These are phyloP conservation scores for Phylloporus sp. DNA, from an alignment of 1,284 basidiomycete genomes.

Conservation along the genomic window DNA sequence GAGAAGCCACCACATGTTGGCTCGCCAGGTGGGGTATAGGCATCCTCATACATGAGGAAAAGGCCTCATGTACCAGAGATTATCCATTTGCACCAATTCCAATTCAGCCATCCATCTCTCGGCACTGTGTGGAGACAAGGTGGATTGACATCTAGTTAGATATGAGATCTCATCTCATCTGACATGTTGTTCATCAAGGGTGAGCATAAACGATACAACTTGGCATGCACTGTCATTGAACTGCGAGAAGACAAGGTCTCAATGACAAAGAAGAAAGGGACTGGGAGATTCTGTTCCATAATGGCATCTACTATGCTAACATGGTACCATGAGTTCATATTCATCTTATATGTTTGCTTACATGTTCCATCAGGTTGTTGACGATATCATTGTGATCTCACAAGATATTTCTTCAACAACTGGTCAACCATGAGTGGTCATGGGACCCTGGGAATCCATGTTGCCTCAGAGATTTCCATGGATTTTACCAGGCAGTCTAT, in stretches of 20 bases:
- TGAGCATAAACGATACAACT: slow-evolving; percentile 81
- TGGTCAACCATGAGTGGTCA: slow-evolving; percentile 57
- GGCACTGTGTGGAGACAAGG: too few relatives aligned
- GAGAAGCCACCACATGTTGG: slow-evolving; percentile 90
- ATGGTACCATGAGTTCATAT: slow-evolving; percentile 58
- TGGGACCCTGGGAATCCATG: too few relatives aligned
- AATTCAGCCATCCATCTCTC: too few relatives aligned
- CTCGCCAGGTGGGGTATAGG: slow-evolving; percentile 85
- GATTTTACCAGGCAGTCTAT: too few relatives aligned
- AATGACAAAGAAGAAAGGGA: slow-evolving; percentile 61
- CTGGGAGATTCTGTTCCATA: slow-evolving; percentile 75
- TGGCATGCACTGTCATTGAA: slow-evolving; percentile 79
- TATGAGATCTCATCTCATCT: slow-evolving; percentile 74
- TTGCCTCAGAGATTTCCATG: too few relatives aligned
- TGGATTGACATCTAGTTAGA: slow-evolving; percentile 75
- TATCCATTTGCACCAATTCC: slow-evolving; percentile 20
- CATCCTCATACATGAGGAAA: slow-evolving; percentile 71
- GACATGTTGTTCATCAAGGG: slow-evolving; percentile 82
- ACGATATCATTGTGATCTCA: slow-evolving; percentile 77
- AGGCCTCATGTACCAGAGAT: slow-evolving; percentile 26
- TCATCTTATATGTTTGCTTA: slow-evolving; percentile 9
- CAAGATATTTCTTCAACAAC: slow-evolving; percentile 75
- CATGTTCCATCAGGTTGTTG: slow-evolving; percentile 58
- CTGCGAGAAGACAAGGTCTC: slow-evolving; percentile 59
- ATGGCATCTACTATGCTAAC: slow-evolving; percentile 87